Conservation (phyloP, 2,329 filamentous ascomycete species). For the Ophiocordyceps camponoti-leonardi region DNA sequence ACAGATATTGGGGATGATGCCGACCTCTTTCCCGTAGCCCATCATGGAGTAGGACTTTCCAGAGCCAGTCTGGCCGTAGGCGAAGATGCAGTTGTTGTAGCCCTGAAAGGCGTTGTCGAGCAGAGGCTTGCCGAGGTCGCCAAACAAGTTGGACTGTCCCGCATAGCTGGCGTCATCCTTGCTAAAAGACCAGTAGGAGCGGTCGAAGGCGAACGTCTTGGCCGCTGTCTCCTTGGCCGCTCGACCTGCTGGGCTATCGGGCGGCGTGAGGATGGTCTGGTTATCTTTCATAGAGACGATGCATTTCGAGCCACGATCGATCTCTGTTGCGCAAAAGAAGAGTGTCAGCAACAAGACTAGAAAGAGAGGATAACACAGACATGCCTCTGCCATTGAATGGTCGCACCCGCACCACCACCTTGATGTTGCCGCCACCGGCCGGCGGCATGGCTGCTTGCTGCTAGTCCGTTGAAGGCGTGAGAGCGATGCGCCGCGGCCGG, state of each 20-base stretch:
- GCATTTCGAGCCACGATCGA: conserved; percentile 82
- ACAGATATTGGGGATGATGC: conserved; percentile 93
- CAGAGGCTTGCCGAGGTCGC: conserved; percentile 73
- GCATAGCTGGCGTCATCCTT: conserved; percentile 68
- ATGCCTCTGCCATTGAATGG: conserved; percentile 92
- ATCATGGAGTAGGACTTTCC: conserved; percentile 99
- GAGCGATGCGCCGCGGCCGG: conserved; percentile 10
- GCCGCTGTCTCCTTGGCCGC: conserved; percentile 50
- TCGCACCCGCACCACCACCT: conserved; percentile 93
- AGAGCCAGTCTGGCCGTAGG: conserved; percentile 94
- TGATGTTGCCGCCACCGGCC: conserved; percentile 85
- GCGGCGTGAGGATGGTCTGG: conserved; percentile 73
- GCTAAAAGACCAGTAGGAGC: conserved; percentile 96
- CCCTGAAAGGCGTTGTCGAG: conserved; percentile 96
- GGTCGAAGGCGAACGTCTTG: conserved; percentile 90
- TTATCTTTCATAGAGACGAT: conserved; percentile 91
- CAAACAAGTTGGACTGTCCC: conserved; percentile 75
- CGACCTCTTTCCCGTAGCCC: conserved; percentile 91
- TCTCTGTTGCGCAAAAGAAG: conserved; percentile 39
- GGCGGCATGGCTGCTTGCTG: conserved; percentile 19
- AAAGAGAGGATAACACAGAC: neutral
- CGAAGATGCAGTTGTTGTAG: conserved; percentile 99
- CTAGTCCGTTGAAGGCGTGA: conserved; percentile 14
- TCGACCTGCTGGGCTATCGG: conserved; percentile 46
- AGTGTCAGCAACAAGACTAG: neutral